A percentile compares a stretch with the other conserved stretches of the same genome.
Evolutionary conservation across 441 rosid species (phyloP).

Genomic region (Euphorbia schlechtendalii): DNA sequence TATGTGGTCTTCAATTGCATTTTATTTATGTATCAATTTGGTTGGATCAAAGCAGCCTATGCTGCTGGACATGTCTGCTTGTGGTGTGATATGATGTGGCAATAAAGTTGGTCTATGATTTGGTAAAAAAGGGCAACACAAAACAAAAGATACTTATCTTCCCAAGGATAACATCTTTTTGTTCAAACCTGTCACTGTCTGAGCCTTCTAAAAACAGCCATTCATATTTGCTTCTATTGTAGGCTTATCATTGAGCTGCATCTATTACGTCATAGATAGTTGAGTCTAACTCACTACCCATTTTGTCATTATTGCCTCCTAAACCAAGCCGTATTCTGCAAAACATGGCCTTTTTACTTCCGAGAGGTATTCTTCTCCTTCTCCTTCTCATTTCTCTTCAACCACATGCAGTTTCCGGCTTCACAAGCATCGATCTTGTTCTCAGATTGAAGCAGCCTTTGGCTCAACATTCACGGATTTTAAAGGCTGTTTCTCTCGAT

Average conservation of each 20-base stretch:
- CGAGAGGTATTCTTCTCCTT: constrained; percentile 29
- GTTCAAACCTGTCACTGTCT: constrained; percentile 93
- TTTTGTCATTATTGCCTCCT: constrained; percentile 26
- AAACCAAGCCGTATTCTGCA: no score
- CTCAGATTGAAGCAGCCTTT: constrained; percentile 48
- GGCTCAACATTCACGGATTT: constrained; percentile 33
- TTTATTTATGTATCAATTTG: no score
- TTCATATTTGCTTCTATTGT: constrained; percentile 41
- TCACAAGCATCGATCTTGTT: constrained; percentile 33
- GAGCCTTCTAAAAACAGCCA: constrained; percentile 54
- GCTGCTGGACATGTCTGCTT: constrained; percentile 17
- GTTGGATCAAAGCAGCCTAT: background rate
- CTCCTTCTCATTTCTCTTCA: constrained; percentile 44
- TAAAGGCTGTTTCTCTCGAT: constrained; percentile 27
- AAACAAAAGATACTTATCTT: constrained; percentile 70
- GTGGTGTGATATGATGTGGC: constrained; percentile 30
- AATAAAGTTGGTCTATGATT: constrained; percentile 10
- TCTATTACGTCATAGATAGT: no score
- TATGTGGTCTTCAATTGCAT: background rate
- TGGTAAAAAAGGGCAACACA: no score
- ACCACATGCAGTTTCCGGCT: constrained; percentile 33
- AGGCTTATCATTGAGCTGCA: constrained; percentile 40
- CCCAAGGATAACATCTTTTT: constrained; percentile 60
- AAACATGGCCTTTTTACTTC: constrained; percentile 36
- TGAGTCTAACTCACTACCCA: constrained; percentile 19